phyloP scores from a whole-genome alignment of 345 rosid species.

The Geranium brycei region DNA sequence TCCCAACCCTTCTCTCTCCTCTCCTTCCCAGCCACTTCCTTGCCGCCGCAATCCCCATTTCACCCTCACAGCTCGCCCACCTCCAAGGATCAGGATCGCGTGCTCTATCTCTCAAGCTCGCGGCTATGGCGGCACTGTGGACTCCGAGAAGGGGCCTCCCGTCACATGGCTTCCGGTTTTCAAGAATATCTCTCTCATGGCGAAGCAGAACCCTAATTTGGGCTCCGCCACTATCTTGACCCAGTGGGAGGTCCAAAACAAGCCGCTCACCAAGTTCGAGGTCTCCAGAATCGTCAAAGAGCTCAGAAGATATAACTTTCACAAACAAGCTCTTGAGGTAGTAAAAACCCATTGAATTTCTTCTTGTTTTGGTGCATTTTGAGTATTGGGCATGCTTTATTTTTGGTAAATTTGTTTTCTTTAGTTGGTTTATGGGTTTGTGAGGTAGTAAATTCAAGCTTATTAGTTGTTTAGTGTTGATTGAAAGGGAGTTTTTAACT shows the following conservation, averaged over 20 bases:
- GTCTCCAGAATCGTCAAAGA: slow-evolving; percentile 83
- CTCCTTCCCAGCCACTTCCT: slow-evolving; percentile 4
- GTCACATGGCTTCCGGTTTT: slow-evolving; percentile 66
- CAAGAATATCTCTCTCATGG: slow-evolving; percentile 65
- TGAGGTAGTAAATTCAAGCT: too few relatives aligned
- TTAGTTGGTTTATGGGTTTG: too few relatives aligned
- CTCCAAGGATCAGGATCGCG: slow-evolving; percentile 8
- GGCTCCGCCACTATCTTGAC: slow-evolving; percentile 60
- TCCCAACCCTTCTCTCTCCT: not conserved
- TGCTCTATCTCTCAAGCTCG: slow-evolving; percentile 60
- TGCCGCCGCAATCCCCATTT: slow-evolving; percentile 11
- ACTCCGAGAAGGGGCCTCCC: slow-evolving; percentile 60
- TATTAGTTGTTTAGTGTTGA: too few relatives aligned
- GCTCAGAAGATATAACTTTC: slow-evolving; percentile 67
- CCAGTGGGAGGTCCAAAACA: slow-evolving; percentile 56
- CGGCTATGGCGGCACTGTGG: slow-evolving; percentile 67
- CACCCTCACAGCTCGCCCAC: slow-evolving; percentile 16
- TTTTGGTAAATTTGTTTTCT: too few relatives aligned
- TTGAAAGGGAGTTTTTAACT: too few relatives aligned
- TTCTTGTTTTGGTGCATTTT: not conserved
- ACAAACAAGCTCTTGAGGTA: slow-evolving; percentile 78
- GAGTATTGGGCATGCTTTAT: too few relatives aligned
- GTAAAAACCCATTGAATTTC: not conserved
- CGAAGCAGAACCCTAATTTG: slow-evolving; percentile 41
- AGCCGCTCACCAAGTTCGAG: slow-evolving; percentile 72